These are phyloP conservation scores for Calonectria fujianensis DNA, from an alignment of 2,329 filamentous ascomycete genomes.

Conservation along the genomic window DNA sequence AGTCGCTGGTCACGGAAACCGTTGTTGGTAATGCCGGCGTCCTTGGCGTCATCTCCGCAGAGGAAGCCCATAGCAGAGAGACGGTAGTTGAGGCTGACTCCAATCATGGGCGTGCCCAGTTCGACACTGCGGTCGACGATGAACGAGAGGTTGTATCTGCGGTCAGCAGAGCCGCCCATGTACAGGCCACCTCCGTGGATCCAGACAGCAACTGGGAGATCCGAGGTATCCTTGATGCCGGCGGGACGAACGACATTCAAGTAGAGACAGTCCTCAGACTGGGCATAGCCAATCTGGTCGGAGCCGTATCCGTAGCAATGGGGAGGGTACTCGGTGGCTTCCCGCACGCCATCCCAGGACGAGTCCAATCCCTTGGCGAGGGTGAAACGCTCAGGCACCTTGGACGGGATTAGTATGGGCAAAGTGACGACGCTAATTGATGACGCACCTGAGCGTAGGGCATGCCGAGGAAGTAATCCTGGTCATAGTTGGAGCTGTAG, in stretches of 20 bases:
- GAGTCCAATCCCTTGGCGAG: constrained; percentile 64
- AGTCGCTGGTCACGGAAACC: constrained; percentile 69
- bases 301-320: constrained; percentile 71
- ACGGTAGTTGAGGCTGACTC: constrained; percentile 70
- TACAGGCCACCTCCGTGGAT: constrained; percentile 68
- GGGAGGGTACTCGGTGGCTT: constrained; percentile 66
- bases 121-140: constrained; percentile 70
- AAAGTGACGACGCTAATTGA: not conserved
- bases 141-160: constrained; percentile 77
- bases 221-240: constrained; percentile 61
- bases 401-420: constrained; percentile 11
- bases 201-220: constrained; percentile 74
- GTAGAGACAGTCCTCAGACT: constrained; percentile 76
- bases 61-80: constrained; percentile 69
- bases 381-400: constrained; percentile 48
- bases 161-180: constrained; percentile 62
- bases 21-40: constrained; percentile 67
- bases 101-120: constrained; percentile 68
- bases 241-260: constrained; percentile 76
- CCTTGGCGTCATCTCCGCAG: constrained; percentile 61
- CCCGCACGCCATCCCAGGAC: constrained; percentile 63
- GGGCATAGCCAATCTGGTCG: constrained; percentile 50
- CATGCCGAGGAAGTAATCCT: constrained; percentile 51
- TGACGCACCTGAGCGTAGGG: constrained; percentile 49
- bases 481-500: constrained; percentile 46